These are phyloP conservation scores for Fraxinus baroniana DNA, from an alignment of 305 asterid genomes.

Conservation along the genomic window DNA sequence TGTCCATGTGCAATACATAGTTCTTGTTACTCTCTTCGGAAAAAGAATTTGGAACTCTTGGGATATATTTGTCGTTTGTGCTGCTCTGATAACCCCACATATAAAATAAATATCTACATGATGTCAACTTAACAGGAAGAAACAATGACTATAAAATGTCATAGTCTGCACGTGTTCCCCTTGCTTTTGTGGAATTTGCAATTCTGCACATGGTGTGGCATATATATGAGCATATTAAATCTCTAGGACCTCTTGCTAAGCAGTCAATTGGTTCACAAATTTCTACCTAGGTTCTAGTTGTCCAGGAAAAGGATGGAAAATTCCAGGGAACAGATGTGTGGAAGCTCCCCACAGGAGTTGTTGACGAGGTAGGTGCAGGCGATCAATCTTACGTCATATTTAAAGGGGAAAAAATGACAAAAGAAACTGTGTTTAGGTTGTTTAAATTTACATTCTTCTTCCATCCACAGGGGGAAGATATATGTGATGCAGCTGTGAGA, in stretches of 20 bases:
- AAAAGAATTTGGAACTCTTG: neutral
- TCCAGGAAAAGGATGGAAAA: slow-evolving; percentile 78
- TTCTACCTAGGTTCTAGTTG: slow-evolving; percentile 68
- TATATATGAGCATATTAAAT: neutral
- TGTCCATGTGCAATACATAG: neutral
- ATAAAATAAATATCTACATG: neutral
- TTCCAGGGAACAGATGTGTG: slow-evolving; percentile 77
- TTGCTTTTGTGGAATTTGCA: neutral
- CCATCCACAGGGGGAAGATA: slow-evolving; percentile 77
- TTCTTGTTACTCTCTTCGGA: neutral
- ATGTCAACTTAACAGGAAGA: neutral
- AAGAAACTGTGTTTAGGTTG: slow-evolving; percentile 7
- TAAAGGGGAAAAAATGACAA: neutral
- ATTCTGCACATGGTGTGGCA: neutral
- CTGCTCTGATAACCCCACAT: neutral
- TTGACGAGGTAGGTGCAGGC: slow-evolving; percentile 69
- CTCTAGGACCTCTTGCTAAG: neutral
- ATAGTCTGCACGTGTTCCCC: neutral
- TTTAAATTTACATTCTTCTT: slow-evolving; percentile 12
- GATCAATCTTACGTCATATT: slow-evolving; percentile 7
- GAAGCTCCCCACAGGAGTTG: slow-evolving; percentile 97
- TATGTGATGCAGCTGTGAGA: slow-evolving; percentile 88
- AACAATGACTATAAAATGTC: neutral
- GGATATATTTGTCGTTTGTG: neutral
- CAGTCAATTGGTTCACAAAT: neutral